phyloP scores from a whole-genome alignment of 768 basidiomycete species.

The Lentinula lateritia region DNA sequence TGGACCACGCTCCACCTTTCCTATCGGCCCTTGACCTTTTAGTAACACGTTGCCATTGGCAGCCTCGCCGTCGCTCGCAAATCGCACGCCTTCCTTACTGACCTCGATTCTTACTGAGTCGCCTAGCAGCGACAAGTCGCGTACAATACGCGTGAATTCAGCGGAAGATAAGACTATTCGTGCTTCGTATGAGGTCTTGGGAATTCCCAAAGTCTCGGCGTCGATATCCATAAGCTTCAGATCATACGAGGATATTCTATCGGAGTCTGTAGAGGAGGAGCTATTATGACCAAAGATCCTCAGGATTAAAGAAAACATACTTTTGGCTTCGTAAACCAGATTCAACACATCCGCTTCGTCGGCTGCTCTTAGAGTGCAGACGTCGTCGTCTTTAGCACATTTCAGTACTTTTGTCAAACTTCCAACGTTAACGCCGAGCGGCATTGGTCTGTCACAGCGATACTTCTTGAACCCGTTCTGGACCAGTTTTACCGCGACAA shows the following conservation, averaged over 20 bases:
- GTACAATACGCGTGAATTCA: constrained; percentile 91
- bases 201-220: constrained; percentile 89
- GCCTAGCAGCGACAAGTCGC: constrained; percentile 84
- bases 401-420: constrained; percentile 94
- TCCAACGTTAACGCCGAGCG: constrained; percentile 80
- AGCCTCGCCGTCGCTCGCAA: constrained; percentile 89
- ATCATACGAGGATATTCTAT: constrained; percentile 95
- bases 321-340: constrained; percentile 85
- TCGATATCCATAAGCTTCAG: constrained; percentile 99
- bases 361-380: constrained; percentile 82
- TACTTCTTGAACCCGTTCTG: constrained; percentile 78
- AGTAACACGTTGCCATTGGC: constrained; percentile 87
- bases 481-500: constrained; percentile 82
- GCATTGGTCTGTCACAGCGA: constrained; percentile 94
- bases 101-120: constrained; percentile 96
- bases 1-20: constrained; percentile 20
- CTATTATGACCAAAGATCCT: not conserved
- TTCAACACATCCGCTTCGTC: constrained; percentile 89
- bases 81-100: constrained; percentile 91
- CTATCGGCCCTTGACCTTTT: constrained; percentile 26
- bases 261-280: constrained; percentile 51
- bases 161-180: constrained; percentile 79
- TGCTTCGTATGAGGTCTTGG: constrained; percentile 96
- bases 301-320: constrained; percentile 38
- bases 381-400: constrained; percentile 95